phyloP scores from a whole-genome alignment of 148 eudicot genomes.

The Camellia granthamiana region DNA sequence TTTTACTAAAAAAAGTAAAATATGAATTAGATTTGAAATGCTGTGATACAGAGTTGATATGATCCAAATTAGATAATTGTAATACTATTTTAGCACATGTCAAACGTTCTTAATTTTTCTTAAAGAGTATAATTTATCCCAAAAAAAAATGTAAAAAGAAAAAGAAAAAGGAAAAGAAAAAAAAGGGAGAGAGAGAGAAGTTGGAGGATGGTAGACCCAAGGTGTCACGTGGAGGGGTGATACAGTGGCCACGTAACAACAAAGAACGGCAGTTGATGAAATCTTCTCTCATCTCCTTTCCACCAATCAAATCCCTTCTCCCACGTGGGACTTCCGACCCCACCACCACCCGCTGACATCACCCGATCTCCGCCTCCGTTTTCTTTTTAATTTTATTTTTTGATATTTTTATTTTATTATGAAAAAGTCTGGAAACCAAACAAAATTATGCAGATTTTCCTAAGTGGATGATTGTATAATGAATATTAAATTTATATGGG shows the following conservation, averaged over 20 bases:
- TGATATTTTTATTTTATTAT: neutral
- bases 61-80: no score
- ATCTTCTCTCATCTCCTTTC: conserved; percentile 36
- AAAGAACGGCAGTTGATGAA: conserved; percentile 2
- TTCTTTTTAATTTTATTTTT: neutral
- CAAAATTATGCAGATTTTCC: no score
- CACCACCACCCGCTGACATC: conserved; percentile 22
- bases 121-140: no score
- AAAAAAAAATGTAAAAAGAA: no score
- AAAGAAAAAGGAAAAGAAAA: neutral
- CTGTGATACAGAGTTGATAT: no score
- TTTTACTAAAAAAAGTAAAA: no score
- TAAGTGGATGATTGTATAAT: no score
- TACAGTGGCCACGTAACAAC: conserved; percentile 6
- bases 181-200: neutral
- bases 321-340: conserved; percentile 44
- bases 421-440: neutral
- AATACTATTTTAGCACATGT: no score
- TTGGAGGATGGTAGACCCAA: conserved; percentile 14
- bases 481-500: no score
- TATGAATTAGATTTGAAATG: no score
- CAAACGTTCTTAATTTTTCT: no score
- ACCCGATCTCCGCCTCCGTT: neutral
- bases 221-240: conserved; percentile 27
- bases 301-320: conserved; percentile 35